Base-by-base conservation (phyloP, 345 rosid species). In the Luvunga scandens region DNA sequence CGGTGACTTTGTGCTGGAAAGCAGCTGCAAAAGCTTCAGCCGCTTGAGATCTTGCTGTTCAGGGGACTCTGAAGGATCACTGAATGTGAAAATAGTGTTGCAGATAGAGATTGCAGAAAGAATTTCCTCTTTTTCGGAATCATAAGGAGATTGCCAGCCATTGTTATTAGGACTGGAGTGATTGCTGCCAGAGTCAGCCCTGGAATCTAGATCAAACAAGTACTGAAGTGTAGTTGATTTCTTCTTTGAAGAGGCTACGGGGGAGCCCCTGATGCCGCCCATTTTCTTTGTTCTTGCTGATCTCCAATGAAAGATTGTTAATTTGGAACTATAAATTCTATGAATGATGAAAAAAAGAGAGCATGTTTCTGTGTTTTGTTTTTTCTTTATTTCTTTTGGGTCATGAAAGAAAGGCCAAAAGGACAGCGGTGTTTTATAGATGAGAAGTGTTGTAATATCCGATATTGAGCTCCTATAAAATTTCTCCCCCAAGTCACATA, bases 21-120 rank as follows among this genome's bases (percentile, higher is more conserved):
- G 86, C 57, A 90, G 83, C 72, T 88, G 86, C 39, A 78, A 80
- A 24, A 90, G 91, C 79, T 83, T 85, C 64, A 77, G 67, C 36
- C 90, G 74, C 82, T 90, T 91, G 36, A 78, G 42, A 67, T 91
- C 90, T 75, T 88, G 93, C 63, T 81, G 64, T 0, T 87, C 78
- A 2, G 92, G 88, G 66, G 91, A 89, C 79, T 90, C 92, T 14
- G 66, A 66, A 25, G 90, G 81, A 71, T 90, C 81, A 12, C 83
- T 82, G 84, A 88, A 89, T 21, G 84, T 89, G 79, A 88, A 90
- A 66, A 80, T 55, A 53, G 75, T 13, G 60, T 68, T 75, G 67
- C 96, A 90, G 56, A 75, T 48, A 53, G 82, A 78, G 77, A 90
- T 78, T 18, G 77, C 71, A 2, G 85, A 83, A 33, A 84, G 66